Conservation (phyloP, 805 yeast species). For the Brettanomyces anomalus region DNA sequence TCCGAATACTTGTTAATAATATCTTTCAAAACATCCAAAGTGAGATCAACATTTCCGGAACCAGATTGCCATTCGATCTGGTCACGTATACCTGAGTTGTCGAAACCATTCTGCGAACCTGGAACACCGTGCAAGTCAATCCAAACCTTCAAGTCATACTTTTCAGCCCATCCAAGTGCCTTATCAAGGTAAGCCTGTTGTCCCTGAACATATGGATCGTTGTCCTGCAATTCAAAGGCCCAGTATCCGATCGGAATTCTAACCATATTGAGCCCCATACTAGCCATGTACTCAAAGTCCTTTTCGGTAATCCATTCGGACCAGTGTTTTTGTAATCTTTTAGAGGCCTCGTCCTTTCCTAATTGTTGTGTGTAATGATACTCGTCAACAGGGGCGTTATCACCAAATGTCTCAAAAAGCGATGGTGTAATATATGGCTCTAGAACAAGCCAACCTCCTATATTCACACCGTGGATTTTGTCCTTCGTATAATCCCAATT, state of each 20-base stretch:
- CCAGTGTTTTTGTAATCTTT: constrained; percentile 45
- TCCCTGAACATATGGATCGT: constrained; percentile 60
- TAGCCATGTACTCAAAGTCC: constrained; percentile 44
- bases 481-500: constrained; percentile 25
- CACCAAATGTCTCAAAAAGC: constrained; percentile 45
- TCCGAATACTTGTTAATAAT: constrained; percentile 48
- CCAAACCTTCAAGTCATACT: constrained; percentile 55
- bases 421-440: constrained; percentile 86
- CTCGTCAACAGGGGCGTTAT: constrained; percentile 49
- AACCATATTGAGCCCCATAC: constrained; percentile 57
- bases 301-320: constrained; percentile 46
- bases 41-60: constrained; percentile 35
- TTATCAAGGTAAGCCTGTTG: constrained; percentile 55
- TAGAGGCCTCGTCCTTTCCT: constrained; percentile 37
- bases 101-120: constrained; percentile 83
- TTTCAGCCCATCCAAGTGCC: constrained; percentile 61
- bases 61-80: constrained; percentile 32
- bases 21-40: constrained; percentile 39
- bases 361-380: constrained; percentile 40
- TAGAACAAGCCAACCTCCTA: constrained; percentile 87
- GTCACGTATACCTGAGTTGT: constrained; percentile 64
- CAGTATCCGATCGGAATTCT: constrained; percentile 76
- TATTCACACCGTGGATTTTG: constrained; percentile 53
- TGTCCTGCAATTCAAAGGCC: constrained; percentile 47
- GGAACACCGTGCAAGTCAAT: constrained; percentile 77